Percentiles rank a stretch among this genome's conserved stretches.
Conservation (phyloP, 169 alveolate species). For the Babesia gibsoni region DNA sequence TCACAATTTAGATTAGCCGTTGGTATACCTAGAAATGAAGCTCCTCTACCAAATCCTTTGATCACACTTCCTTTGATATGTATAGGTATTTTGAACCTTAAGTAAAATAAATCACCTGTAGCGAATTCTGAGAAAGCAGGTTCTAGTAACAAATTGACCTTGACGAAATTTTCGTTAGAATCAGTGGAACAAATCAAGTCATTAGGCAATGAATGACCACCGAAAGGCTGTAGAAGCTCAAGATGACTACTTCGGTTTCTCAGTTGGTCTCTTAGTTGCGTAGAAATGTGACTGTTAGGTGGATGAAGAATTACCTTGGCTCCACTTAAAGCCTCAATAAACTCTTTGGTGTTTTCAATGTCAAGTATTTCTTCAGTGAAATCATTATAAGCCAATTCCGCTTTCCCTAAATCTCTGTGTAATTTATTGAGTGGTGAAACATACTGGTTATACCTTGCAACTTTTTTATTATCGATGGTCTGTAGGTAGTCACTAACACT, state of each 20-base stretch:
- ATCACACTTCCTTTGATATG: constrained; percentile 30
- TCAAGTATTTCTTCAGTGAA: not conserved
- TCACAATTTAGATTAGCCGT: constrained; percentile 49
- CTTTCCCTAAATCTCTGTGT: no score
- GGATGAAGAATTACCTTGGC: not conserved
- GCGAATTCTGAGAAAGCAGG: not conserved
- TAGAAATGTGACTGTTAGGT: not conserved
- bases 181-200: no score
- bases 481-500: no score
- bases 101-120: not conserved
- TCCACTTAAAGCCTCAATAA: not conserved
- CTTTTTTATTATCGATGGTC: no score
- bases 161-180: no score
- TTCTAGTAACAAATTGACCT: constrained; percentile 5
- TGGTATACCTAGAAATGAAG: constrained; percentile 45
- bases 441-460: no score
- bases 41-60: constrained; percentile 49
- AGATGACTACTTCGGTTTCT: not conserved
- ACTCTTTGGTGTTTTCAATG: not conserved
- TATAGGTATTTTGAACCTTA: not conserved
- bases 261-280: not conserved
- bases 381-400: not conserved
- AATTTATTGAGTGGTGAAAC: no score
- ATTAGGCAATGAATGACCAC: no score
- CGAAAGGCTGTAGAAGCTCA: not conserved